phyloP scores from a whole-genome alignment of 2,329 filamentous ascomycete species.

The Colletotrichum gloeosporioides region DNA sequence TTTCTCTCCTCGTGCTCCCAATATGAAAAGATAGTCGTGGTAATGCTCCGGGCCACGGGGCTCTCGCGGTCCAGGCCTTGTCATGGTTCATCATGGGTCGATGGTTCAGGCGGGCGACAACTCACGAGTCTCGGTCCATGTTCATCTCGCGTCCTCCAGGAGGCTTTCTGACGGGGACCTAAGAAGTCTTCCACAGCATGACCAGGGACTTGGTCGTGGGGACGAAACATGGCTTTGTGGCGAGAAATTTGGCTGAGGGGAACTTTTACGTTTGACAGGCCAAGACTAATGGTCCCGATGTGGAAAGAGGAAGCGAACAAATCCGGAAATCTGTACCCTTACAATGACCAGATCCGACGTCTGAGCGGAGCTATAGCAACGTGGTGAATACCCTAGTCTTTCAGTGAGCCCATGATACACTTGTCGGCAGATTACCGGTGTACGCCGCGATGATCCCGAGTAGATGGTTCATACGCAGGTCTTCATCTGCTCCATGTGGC shows the following conservation, averaged over 20 bases:
- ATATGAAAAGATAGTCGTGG: neutral
- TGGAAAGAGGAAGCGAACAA: slow-evolving; percentile 47
- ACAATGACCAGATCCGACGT: slow-evolving; percentile 26
- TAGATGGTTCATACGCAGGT: slow-evolving; percentile 10
- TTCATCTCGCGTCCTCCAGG: neutral
- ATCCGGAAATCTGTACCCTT: slow-evolving; percentile 31
- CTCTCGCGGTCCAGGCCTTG: neutral
- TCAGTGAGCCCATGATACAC: neutral
- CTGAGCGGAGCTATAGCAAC: slow-evolving; percentile 28
- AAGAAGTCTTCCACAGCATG: slow-evolving; percentile 10
- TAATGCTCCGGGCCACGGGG: neutral
- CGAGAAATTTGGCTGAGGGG: neutral
- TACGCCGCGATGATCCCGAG: slow-evolving; percentile 19
- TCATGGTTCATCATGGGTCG: neutral
- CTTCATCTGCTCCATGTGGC: slow-evolving; percentile 1
- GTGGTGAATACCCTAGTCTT: slow-evolving; percentile 6
- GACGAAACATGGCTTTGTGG: slow-evolving; percentile 9
- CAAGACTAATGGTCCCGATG: slow-evolving; percentile 29
- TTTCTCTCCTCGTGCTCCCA: neutral
- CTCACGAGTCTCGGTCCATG: neutral
- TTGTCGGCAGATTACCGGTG: slow-evolving; percentile 14
- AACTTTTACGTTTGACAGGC: neutral
- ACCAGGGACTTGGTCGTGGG: neutral
- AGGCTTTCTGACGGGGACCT: neutral
- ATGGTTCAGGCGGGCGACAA: neutral